Base-by-base conservation (phyloP, 2,329 filamentous ascomycete species). In the Hypoxylon sp. region DNA sequence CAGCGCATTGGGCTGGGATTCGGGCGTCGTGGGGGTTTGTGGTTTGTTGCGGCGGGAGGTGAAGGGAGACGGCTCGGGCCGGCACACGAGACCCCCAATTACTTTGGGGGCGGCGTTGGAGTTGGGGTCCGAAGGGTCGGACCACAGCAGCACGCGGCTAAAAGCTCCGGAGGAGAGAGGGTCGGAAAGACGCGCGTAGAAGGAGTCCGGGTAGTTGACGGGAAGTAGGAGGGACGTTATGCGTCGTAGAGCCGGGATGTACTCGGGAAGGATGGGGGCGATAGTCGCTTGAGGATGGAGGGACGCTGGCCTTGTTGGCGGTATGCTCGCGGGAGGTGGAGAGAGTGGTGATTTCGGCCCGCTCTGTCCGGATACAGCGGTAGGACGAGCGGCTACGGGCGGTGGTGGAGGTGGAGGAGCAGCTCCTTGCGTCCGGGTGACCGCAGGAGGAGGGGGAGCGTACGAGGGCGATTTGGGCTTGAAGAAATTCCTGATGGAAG, bases 181-280 rank as follows among this genome's bases (percentile, higher is more conserved):
- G 67, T 87, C 81, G 63, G 85, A 79, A 60, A 87, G 83, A 38
- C 81, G 81, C 57, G 82, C 79, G 82, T 90, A 91, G 80, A 91
- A 91, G 51, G 82, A 82, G 75, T 91, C 89, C 2, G 87, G 84
- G 76, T 91, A 91, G 76, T 82, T 81, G 64, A 91, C 86, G 53
- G 86, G 87, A 0, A 91, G 86, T 57, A 91, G 84, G 55, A 91
- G 84, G 48, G 86, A 81, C 78, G 90, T 90, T 78, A 91, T 89
- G 72, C 89, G 86, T 41, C 87, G 87, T 5, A 91, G 82, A 48
- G 87, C 83, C 62, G 85, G 80, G 62, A 90, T 79, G 77, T 91
- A 87, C 49, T 80, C 74, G 48, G 82, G 78, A 0, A 80, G 79
- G 57, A 90, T 79, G 58, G 81, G 80, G 5, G 84, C 83, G 74